phyloP scores from a whole-genome alignment of 2,329 filamentous ascomycete genomes.

The Pseudopithomyces chartarum region DNA sequence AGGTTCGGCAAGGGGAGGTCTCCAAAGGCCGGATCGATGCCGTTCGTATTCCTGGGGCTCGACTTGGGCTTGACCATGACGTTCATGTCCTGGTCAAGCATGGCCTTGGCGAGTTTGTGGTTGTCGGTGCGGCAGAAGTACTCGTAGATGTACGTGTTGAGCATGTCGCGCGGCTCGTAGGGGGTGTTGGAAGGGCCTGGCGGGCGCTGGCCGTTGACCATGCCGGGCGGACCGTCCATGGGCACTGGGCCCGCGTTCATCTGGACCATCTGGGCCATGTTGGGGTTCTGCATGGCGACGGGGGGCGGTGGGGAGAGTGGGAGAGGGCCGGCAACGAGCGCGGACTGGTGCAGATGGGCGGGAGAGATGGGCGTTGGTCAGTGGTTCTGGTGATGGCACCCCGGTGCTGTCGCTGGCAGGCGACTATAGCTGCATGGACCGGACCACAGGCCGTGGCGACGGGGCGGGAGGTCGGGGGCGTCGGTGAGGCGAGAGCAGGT shows the following conservation, averaged over 20 bases:
- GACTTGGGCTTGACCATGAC: constrained; percentile 63
- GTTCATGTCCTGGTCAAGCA: constrained; percentile 54
- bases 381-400: constrained; percentile 24
- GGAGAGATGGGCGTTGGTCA: constrained; percentile 18
- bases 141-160: constrained; percentile 90
- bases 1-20: constrained; percentile 80
- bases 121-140: constrained; percentile 87
- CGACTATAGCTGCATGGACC: constrained; percentile 36
- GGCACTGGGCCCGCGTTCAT: constrained; percentile 68
- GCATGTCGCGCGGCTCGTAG: constrained; percentile 55
- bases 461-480: constrained; percentile 12
- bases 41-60: constrained; percentile 70
- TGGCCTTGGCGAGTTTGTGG: constrained; percentile 77
- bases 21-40: constrained; percentile 64
- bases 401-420: constrained; percentile 27
- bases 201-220: constrained; percentile 61
- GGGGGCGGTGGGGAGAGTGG: constrained; percentile 13
- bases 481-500: constrained; percentile 16
- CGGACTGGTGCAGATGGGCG: constrained; percentile 8
- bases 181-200: constrained; percentile 14
- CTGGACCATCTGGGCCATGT: constrained; percentile 68
- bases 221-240: constrained; percentile 69
- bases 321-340: no score
- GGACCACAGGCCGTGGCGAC: constrained; percentile 32
- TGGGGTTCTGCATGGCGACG: constrained; percentile 50